These are phyloP conservation scores for Mortierella sp. DNA, from an alignment of 371 early-diverging fungal genomes.

Conservation along the genomic window DNA sequence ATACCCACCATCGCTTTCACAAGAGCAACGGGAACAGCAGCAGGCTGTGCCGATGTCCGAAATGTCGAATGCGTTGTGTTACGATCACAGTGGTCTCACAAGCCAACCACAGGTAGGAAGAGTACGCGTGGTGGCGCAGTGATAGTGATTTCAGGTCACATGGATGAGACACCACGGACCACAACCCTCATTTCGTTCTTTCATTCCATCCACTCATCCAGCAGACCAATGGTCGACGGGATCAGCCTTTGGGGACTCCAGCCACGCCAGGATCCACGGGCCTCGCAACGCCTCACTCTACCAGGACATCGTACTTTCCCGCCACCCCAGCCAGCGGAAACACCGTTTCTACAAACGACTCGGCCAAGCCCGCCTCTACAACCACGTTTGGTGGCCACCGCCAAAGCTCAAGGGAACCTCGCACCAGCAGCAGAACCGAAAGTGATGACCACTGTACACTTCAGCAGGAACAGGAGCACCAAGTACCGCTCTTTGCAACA, in stretches of 20 bases:
- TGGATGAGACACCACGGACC: too few relatives aligned
- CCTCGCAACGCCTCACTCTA: slow-evolving; percentile 15
- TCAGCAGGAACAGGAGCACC: not conserved
- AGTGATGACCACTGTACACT: not conserved
- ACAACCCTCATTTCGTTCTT: not conserved
- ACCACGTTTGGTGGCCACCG: slow-evolving; percentile 10
- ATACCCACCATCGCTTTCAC: slow-evolving; percentile 7
- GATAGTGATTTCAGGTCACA: too few relatives aligned
- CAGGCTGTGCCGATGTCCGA: too few relatives aligned
- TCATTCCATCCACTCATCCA: not conserved
- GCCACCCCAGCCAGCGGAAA: slow-evolving; percentile 24
- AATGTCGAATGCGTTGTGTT: too few relatives aligned
- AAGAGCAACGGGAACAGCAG: too few relatives aligned
- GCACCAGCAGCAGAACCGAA: not conserved
- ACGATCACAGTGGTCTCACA: too few relatives aligned
- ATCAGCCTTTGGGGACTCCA: slow-evolving; percentile 14
- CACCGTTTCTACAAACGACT: slow-evolving; percentile 6
- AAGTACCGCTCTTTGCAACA: too few relatives aligned
- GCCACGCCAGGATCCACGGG: slow-evolving; percentile 19
- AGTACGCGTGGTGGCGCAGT: too few relatives aligned
- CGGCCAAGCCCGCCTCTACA: slow-evolving; percentile 1
- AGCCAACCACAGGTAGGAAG: too few relatives aligned
- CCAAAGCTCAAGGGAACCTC: too few relatives aligned
- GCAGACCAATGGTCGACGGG: slow-evolving; percentile 1
- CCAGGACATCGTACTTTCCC: slow-evolving; percentile 29